These are phyloP conservation scores for Teratosphaeria nubilosa DNA, from an alignment of 2,329 filamentous ascomycete species.

Conservation along the genomic window DNA sequence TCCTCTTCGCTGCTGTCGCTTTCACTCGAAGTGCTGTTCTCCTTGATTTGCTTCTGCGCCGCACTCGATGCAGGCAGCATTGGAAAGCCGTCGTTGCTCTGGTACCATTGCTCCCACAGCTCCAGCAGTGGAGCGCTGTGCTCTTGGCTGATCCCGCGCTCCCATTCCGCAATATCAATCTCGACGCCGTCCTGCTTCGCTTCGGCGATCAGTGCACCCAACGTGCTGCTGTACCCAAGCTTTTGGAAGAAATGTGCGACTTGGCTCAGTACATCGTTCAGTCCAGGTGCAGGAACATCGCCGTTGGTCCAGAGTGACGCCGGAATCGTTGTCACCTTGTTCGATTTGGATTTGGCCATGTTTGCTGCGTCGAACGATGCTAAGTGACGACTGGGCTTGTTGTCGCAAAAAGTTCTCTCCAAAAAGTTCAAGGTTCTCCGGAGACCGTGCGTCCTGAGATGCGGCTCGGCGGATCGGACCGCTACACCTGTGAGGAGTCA, in stretches of 20 bases:
- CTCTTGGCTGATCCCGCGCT: constrained; percentile 10
- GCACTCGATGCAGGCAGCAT: constrained; percentile 4
- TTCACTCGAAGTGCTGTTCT: constrained; percentile 2
- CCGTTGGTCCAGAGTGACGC: not conserved
- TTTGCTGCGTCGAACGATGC: not conserved
- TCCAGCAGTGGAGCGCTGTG: constrained; percentile 12
- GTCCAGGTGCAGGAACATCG: not conserved
- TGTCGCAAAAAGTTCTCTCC: not conserved
- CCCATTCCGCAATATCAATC: constrained; percentile 13
- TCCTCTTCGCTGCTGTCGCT: constrained; percentile 4
- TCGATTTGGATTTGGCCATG: not conserved
- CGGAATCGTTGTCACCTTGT: not conserved
- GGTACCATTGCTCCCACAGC: constrained; percentile 16
- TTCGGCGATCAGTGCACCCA: constrained; percentile 21
- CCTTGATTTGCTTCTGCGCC: constrained; percentile 4
- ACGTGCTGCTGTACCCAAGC: constrained; percentile 23
- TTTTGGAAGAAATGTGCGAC: constrained; percentile 21
- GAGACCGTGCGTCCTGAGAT: not conserved
- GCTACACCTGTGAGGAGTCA: too few species aligned
- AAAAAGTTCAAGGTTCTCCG: not conserved
- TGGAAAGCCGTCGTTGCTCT: constrained; percentile 11
- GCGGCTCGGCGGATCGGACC: too few species aligned
- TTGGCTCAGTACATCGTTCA: constrained; percentile 16
- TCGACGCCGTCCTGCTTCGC: constrained; percentile 20
- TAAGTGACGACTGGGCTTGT: not conserved